These are phyloP conservation scores for Lachnellula hyalina DNA, from an alignment of 2,329 filamentous ascomycete genomes.

Conservation along the genomic window DNA sequence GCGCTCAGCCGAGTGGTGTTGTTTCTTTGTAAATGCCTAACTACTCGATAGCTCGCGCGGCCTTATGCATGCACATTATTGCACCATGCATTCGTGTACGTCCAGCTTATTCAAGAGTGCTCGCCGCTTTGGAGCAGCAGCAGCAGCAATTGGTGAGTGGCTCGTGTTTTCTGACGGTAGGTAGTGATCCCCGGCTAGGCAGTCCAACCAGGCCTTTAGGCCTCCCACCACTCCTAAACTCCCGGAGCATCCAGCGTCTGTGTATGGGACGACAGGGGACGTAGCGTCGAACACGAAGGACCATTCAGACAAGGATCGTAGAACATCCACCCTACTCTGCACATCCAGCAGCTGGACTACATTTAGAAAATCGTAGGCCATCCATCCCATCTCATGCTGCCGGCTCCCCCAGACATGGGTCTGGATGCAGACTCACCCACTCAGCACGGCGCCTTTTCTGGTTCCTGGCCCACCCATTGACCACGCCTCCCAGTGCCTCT, in stretches of 20 bases:
- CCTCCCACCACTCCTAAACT: background rate
- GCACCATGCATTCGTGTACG: conserved; percentile 5
- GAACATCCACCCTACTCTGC: conserved; percentile 1
- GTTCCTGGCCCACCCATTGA: conserved; percentile 24
- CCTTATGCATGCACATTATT: conserved; percentile 27
- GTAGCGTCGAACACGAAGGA: conserved; percentile 23
- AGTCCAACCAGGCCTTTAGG: background rate
- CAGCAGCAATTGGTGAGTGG: background rate
- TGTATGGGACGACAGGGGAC: background rate
- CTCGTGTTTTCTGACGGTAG: background rate
- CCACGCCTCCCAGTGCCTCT: conserved; percentile 4
- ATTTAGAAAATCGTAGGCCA: conserved; percentile 9
- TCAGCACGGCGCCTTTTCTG: conserved; percentile 7
- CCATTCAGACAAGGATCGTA: background rate
- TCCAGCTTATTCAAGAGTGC: background rate
- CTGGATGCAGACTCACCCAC: conserved; percentile 14
- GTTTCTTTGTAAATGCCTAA: conserved; percentile 5
- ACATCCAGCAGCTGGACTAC: conserved; percentile 6
- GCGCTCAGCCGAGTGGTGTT: background rate
- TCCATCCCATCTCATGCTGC: conserved; percentile 24
- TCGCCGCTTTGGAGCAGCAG: conserved; percentile 1
- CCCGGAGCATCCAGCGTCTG: conserved; percentile 3
- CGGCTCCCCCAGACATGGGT: conserved; percentile 24
- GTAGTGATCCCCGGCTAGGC: background rate
- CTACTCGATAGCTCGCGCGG: conserved; percentile 10